Percentiles rank a stretch among this genome's conserved stretches.
These are phyloP conservation scores for Colletotrichum destructivum DNA, from an alignment of 2,329 filamentous ascomycete genomes.

Conservation along the genomic window DNA sequence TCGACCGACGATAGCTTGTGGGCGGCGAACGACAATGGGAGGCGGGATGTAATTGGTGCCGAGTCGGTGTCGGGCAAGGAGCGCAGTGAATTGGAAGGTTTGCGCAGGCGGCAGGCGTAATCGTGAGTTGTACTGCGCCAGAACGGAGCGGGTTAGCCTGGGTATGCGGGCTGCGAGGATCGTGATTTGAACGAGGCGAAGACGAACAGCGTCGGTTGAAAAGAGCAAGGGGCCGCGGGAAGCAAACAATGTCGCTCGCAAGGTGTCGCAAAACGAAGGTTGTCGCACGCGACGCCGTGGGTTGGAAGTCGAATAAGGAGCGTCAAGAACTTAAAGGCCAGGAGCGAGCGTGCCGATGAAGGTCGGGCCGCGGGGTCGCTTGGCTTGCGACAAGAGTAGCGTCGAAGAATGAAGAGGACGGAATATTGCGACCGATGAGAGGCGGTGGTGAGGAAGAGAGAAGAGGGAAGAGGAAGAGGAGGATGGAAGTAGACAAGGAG, in stretches of 20 bases:
- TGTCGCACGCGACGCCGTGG: conserved; percentile 41
- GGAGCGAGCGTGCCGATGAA: conserved; percentile 26
- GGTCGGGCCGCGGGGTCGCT: conserved; percentile 36
- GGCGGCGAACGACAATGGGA: conserved; percentile 5
- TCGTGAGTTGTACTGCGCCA: conserved; percentile 36
- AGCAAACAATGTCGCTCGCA: conserved; percentile 27
- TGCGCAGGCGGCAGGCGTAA: conserved; percentile 31
- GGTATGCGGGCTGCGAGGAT: conserved; percentile 4
- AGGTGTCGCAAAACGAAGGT: conserved; percentile 43
- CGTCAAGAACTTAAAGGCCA: conserved; percentile 36
- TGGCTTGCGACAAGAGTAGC: conserved; percentile 32
- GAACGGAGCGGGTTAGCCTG: neutral
- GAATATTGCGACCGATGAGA: conserved; percentile 2
- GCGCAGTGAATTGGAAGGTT: conserved; percentile 14
- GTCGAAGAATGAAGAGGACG: conserved; percentile 29
- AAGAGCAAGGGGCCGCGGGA: conserved; percentile 10
- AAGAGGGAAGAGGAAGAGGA: neutral
- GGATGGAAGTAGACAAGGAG: conserved; percentile 24
- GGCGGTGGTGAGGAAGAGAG: neutral
- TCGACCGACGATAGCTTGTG: conserved; percentile 5
- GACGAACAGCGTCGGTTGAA: conserved; percentile 11
- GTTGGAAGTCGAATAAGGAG: conserved; percentile 39
- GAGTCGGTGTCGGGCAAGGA: conserved; percentile 2
- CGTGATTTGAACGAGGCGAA: conserved; percentile 24
- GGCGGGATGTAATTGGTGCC: conserved; percentile 13